phyloP scores from a whole-genome alignment of 2,329 filamentous ascomycete species.

The Didymella glomerata region DNA sequence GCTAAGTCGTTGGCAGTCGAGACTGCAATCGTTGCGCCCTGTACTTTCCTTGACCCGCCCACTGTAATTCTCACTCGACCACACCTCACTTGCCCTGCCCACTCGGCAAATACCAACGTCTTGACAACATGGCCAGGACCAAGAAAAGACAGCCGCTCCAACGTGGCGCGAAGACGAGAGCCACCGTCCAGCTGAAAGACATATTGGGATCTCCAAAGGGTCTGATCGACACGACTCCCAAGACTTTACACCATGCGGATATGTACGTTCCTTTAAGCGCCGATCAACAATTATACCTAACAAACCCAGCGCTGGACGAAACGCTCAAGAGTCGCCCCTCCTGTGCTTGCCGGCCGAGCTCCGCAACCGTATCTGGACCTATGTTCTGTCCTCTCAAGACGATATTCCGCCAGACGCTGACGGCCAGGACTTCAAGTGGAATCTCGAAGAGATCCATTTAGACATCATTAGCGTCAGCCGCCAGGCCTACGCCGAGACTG shows the following conservation, averaged over 20 bases:
- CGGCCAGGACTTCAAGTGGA: neutral
- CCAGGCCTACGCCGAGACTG: neutral
- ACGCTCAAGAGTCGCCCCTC: slow-evolving; percentile 13
- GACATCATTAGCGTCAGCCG: neutral
- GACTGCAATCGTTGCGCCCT: neutral
- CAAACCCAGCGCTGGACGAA: neutral
- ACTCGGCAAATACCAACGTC: neutral
- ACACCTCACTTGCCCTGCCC: neutral
- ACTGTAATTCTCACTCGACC: too few species aligned
- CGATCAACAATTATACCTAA: neutral
- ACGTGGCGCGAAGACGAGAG: neutral
- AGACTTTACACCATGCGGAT: neutral
- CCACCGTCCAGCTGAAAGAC: neutral
- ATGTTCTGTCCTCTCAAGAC: slow-evolving; percentile 7
- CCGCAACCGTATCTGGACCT: slow-evolving; percentile 24
- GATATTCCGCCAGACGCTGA: neutral
- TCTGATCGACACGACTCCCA: neutral
- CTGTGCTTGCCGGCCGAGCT: slow-evolving; percentile 27
- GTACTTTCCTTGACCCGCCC: too few species aligned
- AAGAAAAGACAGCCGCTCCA: neutral
- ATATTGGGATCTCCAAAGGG: neutral
- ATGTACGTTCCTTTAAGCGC: neutral
- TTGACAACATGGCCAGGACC: neutral
- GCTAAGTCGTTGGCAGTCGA: neutral
- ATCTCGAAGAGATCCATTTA: neutral